Evolutionary conservation across 2,329 filamentous ascomycete genomes (phyloP).

Genomic region (Daldinia sp.): DNA sequence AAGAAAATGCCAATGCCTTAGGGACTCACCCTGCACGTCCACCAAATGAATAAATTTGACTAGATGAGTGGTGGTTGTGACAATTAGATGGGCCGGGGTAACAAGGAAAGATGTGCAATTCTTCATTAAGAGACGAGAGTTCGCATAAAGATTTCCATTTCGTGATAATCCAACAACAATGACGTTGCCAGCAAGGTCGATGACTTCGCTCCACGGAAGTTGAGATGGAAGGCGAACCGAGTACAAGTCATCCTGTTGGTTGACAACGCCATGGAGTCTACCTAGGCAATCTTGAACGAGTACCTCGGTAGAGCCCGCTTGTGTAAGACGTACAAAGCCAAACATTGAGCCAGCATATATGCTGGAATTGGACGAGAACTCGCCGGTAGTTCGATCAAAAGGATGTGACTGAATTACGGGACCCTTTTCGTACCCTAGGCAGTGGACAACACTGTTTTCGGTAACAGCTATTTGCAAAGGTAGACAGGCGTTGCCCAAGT

Average conservation of each 20-base stretch:
- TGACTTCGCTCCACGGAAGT: constrained; percentile 62
- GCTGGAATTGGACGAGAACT: constrained; percentile 33
- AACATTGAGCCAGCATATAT: constrained; percentile 45
- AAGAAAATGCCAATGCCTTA: neutral
- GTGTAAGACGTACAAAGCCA: constrained; percentile 44
- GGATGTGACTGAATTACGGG: constrained; percentile 39
- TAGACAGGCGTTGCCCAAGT: constrained; percentile 36
- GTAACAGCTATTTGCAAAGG: constrained; percentile 45
- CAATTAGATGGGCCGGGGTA: constrained; percentile 83
- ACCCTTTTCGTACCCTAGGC: constrained; percentile 40
- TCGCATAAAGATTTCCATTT: constrained; percentile 80
- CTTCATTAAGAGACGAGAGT: constrained; percentile 75
- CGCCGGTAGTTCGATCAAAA: constrained; percentile 37
- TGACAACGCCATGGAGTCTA: constrained; percentile 52
- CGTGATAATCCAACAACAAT: constrained; percentile 72
- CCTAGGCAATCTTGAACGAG: constrained; percentile 58
- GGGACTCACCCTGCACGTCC: constrained; percentile 65
- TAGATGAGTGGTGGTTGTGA: constrained; percentile 90
- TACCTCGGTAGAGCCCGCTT: constrained; percentile 44
- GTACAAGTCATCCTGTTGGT: constrained; percentile 47
- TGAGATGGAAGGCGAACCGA: constrained; percentile 54
- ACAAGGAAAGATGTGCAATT: constrained; percentile 92
- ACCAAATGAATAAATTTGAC: constrained; percentile 92
- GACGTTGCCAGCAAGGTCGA: constrained; percentile 52
- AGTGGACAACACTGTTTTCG: constrained; percentile 42